Evolutionary conservation across 1,284 basidiomycete species (phyloP).

Genomic region (Trametes hirsuta): DNA sequence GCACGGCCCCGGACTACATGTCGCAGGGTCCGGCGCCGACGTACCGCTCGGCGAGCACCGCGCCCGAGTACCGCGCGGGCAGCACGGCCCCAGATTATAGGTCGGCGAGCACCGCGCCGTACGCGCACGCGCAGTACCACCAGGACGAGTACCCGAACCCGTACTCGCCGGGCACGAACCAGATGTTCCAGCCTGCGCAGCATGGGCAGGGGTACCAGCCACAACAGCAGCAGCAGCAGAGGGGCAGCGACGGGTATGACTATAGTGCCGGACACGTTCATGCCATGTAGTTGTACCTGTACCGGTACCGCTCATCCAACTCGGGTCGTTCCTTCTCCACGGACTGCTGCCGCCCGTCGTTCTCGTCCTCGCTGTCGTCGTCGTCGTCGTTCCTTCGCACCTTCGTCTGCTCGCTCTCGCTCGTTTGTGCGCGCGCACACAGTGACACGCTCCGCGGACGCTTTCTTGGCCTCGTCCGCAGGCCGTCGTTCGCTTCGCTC

Average conservation of each 20-base stretch:
- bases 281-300: slow-evolving; percentile 32
- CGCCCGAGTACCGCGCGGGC: slow-evolving; percentile 12
- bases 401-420: not conserved
- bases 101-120: slow-evolving; percentile 24
- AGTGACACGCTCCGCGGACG: not conserved
- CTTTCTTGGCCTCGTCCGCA: not conserved
- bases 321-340: slow-evolving; percentile 12
- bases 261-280: slow-evolving; percentile 32
- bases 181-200: slow-evolving; percentile 14
- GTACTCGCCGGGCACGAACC: slow-evolving; percentile 19
- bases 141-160: slow-evolving; percentile 21
- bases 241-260: slow-evolving; percentile 27
- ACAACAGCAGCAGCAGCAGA: slow-evolving; percentile 13
- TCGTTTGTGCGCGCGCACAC: not conserved
- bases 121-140: slow-evolving; percentile 21
- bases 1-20: slow-evolving; percentile 21
- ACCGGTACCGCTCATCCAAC: slow-evolving; percentile 2
- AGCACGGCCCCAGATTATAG: slow-evolving; percentile 16
- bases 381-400: not conserved
- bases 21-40: slow-evolving; percentile 20
- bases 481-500: not conserved
- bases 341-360: slow-evolving; percentile 6
- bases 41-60: slow-evolving; percentile 17
- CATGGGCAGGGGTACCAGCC: slow-evolving; percentile 14
- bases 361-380: slow-evolving; percentile 10